Base-by-base conservation (phyloP, 2,329 filamentous ascomycete species). In the Neonectria punicea region DNA sequence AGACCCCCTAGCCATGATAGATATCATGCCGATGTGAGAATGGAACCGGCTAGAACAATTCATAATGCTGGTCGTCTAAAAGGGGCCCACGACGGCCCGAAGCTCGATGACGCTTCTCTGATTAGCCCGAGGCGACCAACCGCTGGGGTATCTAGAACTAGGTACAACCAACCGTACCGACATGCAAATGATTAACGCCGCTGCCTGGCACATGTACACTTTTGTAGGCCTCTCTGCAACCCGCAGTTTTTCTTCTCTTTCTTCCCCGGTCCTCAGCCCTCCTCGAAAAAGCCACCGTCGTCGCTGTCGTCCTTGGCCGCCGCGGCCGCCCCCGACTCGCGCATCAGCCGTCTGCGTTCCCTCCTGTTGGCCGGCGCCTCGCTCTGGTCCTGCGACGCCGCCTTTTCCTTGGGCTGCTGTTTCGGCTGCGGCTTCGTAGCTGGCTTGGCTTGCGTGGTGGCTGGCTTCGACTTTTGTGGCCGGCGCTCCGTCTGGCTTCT, bases 201-300 rank as follows among this genome's bases (percentile, higher is more conserved):
- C 20, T 25, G 51, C 58, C 51, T 61, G 51, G 47, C 54, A 50
- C 32, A 53, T 47, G 11, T 22, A 49, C 44, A 36, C 11, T 34
- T 13, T 9, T 39, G 13, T 25, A 43, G 61, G 20, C 44, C 56
- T 43, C 25, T 25, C 62, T 56, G 58, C 44, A 58, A 44, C 41
- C 49, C 22, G 34, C 53, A 10, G 5, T 43, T 43, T 43, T 43
- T 5, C 58, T 60, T 53, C 63, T 50, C 30, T 32, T 41, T 55
- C 47, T 10, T 34, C 34, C 25, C 10, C 47, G 16, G 51, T 59
- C 43, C 13, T 59, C 44, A 71, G 20, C 44, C 59, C 41, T 73
- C 65, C 71, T 89, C 86, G 70, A 90, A 90, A 78, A 90, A 90
- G 13, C 86, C 85, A 10, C 83, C 86, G 22, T 84, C 86, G 58